Base-by-base conservation (phyloP, 2,329 filamentous ascomycete genomes). In the Tolypocladium sp. region DNA sequence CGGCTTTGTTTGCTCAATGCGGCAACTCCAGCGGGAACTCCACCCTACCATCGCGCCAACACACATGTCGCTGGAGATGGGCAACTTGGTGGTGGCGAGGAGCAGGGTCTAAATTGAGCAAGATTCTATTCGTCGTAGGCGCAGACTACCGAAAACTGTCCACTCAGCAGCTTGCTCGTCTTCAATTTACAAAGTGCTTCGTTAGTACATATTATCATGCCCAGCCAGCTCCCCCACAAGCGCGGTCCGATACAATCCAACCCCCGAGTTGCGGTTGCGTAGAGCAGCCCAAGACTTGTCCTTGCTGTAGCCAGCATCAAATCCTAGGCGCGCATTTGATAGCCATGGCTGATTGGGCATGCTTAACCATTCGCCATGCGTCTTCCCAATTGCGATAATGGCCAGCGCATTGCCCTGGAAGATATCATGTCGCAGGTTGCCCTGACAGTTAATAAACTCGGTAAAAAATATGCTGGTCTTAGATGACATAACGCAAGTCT, bases 51-150 rank as follows among this genome's bases (percentile, higher is more conserved):
- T 40, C 46, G 8, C 20, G 27, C 49, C 33, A 20, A 53, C 46
- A 5, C 46, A 30, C 49, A 35, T 52, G 27, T 12, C 27, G 46
- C 46, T 20, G 3, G 17, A 33, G 46, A 12, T 33, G 27, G 27
- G 17, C 49, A 10, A n/a, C 46, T 35, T 22, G 62, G 51, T 64
- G 63, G 65, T 64, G n/a, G n/a, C n/a, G 64, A 64, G 64, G 63
- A 61, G 57, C 59, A 57, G 63, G 55, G 63, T 25, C 57, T 57
- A 51, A 40, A 12, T 30, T 66, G 73, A 76, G 73, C 73, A 76
- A 73, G 73, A 75, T 76, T 75, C 67, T 62, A 76, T 76, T 75
- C 73, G 73, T 65, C 53, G 42, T 27, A 33, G 30, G 40, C 46
- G 51, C 41, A 42, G 25, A 30, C 55, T 30, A 25, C n/a, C n/a